These are phyloP conservation scores for Rhizophora mangle DNA, from an alignment of 345 rosid genomes.

Conservation along the genomic window DNA sequence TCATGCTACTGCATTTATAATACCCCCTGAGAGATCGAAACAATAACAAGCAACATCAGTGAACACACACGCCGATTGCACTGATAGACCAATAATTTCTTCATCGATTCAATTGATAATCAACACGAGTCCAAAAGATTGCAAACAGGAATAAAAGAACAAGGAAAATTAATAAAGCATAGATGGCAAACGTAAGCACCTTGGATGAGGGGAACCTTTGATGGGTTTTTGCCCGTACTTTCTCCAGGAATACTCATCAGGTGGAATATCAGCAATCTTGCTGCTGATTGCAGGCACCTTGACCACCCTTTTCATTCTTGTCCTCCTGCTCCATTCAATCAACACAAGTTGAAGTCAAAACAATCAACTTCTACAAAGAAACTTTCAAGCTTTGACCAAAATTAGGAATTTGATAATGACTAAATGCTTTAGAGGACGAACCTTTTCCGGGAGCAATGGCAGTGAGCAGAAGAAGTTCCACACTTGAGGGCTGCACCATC, in stretches of 20 bases:
- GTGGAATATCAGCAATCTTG: constrained; percentile 90
- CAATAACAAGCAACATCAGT: background rate
- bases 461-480: constrained; percentile 59
- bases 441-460: constrained; percentile 99
- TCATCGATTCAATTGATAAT: background rate
- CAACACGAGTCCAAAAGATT: background rate
- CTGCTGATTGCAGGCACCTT: constrained; percentile 80
- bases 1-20: constrained; percentile 85
- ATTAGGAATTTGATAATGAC: background rate
- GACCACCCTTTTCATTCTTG: constrained; percentile 58
- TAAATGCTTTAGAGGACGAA: constrained; percentile 2
- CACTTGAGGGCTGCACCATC: constrained; percentile 59
- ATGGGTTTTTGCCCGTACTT: constrained; percentile 97
- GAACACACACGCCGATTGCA: background rate
- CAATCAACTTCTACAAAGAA: background rate
- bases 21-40: constrained; percentile 57
- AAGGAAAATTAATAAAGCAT: background rate
- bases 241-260: constrained; percentile 91
- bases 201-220: constrained; percentile 98
- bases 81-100: no score
- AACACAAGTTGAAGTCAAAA: background rate
- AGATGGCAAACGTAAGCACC: constrained; percentile 33
- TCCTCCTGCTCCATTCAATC: constrained; percentile 47
- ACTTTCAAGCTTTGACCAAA: background rate
- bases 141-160: background rate